phyloP scores from a whole-genome alignment of 306 rosid species.

The Chamaecrista fasciculata region DNA sequence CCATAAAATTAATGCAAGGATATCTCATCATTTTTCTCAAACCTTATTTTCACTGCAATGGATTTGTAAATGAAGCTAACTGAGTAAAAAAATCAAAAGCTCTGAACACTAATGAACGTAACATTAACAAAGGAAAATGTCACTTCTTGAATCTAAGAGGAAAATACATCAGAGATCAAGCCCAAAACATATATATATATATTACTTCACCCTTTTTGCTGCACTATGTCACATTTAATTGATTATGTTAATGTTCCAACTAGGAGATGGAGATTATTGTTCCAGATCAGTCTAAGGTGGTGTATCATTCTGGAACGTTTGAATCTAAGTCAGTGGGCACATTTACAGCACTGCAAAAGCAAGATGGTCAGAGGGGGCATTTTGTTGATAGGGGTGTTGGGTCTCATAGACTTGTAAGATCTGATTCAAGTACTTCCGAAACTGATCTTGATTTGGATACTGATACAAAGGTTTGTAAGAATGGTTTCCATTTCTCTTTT shows the following conservation, averaged over 20 bases:
- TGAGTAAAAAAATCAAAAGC: too few relatives aligned
- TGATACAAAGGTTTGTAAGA: conserved; percentile 60
- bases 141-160: conserved; percentile 25
- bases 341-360: conserved; percentile 61
- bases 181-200: conserved; percentile 14
- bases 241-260: conserved; percentile 30
- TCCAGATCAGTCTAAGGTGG: conserved; percentile 51
- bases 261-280: conserved; percentile 67
- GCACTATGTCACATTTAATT: conserved; percentile 26
- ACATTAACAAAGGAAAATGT: conserved; percentile 21
- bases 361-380: conserved; percentile 63
- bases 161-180: background rate
- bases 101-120: too few relatives aligned
- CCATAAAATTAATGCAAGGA: conserved; percentile 16
- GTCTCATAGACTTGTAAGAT: conserved; percentile 66
- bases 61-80: background rate
- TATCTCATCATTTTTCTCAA: background rate
- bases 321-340: conserved; percentile 85
- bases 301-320: conserved; percentile 62
- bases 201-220: conserved; percentile 7
- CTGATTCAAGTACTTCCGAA: conserved; percentile 51
- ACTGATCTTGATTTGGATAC: conserved; percentile 47
- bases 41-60: background rate
- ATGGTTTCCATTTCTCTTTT: conserved; percentile 9
- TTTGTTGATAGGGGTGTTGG: conserved; percentile 96